These are phyloP conservation scores for Aureobasidium sp. DNA, from an alignment of 2,329 filamentous ascomycete species.

Conservation along the genomic window DNA sequence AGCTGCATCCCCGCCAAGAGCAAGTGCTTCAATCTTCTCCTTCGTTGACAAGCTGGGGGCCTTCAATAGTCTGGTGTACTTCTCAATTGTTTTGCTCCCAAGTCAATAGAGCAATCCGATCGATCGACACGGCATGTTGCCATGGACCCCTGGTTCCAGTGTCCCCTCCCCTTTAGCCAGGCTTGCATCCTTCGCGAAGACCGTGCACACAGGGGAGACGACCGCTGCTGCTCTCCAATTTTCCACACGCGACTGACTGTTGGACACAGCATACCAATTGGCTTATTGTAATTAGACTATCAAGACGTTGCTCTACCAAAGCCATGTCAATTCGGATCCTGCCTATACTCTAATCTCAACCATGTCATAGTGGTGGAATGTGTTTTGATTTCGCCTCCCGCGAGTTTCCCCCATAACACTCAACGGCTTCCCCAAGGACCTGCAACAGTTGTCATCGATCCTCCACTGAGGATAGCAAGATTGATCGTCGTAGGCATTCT, in stretches of 20 bases:
- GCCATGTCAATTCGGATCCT: neutral
- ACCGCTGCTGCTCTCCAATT: neutral
- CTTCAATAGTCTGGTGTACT: neutral
- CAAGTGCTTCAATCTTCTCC: neutral
- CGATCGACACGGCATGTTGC: constrained; percentile 8
- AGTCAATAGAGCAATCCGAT: neutral
- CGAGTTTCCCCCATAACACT: neutral
- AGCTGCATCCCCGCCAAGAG: neutral
- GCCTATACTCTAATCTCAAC: constrained; percentile 1
- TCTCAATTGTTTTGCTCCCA: neutral
- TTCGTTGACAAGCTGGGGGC: neutral
- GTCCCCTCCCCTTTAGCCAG: neutral
- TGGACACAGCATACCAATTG: neutral
- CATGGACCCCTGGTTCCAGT: constrained; percentile 1
- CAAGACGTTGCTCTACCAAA: neutral
- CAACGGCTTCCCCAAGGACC: constrained; percentile 1
- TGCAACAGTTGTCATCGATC: neutral
- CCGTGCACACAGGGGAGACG: constrained; percentile 5
- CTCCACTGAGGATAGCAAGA: neutral
- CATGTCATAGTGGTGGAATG: neutral
- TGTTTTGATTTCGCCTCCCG: neutral
- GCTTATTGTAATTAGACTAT: constrained; percentile 2
- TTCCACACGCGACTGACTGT: neutral
- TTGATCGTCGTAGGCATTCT: neutral
- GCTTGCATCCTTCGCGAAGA: constrained; percentile 9